A percentile compares a stretch with the other conserved stretches of the same genome.
These are phyloP conservation scores for Rhodotorula sp. DNA, from an alignment of 1,284 basidiomycete genomes.

Conservation along the genomic window DNA sequence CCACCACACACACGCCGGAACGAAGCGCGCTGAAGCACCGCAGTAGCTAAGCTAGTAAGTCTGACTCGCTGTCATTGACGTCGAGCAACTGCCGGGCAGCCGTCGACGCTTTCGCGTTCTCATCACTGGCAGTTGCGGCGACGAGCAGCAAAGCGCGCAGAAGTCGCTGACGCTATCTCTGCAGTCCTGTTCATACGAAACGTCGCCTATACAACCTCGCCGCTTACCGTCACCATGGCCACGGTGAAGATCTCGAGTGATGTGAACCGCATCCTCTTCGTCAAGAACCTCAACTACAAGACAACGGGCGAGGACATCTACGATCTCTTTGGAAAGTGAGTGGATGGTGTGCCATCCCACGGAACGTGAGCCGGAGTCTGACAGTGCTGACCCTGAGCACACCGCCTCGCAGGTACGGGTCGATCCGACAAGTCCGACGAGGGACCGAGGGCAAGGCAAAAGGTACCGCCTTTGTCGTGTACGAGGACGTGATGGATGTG, in stretches of 20 bases:
- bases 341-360: too few relatives aligned
- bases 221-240: conserved; percentile 3
- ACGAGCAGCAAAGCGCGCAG: too few relatives aligned
- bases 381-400: background rate
- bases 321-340: conserved; percentile 83
- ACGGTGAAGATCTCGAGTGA: conserved; percentile 43
- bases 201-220: background rate
- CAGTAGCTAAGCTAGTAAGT: too few relatives aligned
- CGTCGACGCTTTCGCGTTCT: too few relatives aligned
- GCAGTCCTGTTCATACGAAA: too few relatives aligned
- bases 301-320: conserved; percentile 81
- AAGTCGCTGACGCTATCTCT: too few relatives aligned
- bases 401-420: conserved; percentile 63
- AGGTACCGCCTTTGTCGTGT: conserved; percentile 85
- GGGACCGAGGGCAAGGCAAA: conserved; percentile 89
- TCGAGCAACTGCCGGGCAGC: too few relatives aligned
- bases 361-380: too few relatives aligned
- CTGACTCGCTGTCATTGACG: too few relatives aligned
- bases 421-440: conserved; percentile 90
- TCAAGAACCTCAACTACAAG: conserved; percentile 82
- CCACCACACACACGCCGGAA: too few relatives aligned
- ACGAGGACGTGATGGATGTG: conserved; percentile 53
- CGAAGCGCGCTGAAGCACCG: too few relatives aligned
- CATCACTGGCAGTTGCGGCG: too few relatives aligned
- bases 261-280: conserved; percentile 46